phyloP scores from a whole-genome alignment of 2,329 filamentous ascomycete species.

The Arthrobotrys entomopaga region DNA sequence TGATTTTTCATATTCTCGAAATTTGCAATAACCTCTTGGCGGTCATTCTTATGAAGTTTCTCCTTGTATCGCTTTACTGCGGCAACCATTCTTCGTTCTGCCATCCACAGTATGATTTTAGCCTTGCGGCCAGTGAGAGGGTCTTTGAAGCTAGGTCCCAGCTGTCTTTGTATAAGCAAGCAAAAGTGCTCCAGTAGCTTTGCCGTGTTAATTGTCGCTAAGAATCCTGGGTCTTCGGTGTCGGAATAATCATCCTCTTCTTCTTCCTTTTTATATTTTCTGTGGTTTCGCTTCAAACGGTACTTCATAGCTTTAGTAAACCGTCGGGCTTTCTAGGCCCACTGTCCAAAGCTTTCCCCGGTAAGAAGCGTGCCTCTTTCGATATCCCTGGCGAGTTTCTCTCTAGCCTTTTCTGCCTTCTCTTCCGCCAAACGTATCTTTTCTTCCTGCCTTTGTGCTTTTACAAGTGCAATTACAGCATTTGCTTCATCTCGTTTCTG shows the following conservation, averaged over 20 bases:
- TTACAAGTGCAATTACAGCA: conserved; percentile 11
- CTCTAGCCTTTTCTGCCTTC: conserved; percentile 1
- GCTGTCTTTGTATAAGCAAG: not conserved
- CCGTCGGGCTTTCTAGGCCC: conserved; percentile 19
- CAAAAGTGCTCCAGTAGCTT: not conserved
- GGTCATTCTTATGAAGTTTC: conserved; percentile 3
- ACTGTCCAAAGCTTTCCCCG: conserved; percentile 9
- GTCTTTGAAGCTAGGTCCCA: too few species aligned
- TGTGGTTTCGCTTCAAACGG: not conserved
- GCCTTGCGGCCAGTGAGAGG: not conserved
- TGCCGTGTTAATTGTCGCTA: not conserved
- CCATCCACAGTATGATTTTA: not conserved
- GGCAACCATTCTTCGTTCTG: not conserved
- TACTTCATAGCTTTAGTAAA: not conserved
- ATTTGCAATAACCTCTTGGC: not conserved
- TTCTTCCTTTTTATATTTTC: not conserved
- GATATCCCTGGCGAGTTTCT: conserved; percentile 7
- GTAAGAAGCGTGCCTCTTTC: not conserved
- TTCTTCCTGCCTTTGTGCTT: conserved; percentile 5
- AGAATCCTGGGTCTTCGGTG: not conserved
- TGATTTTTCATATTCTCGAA: not conserved
- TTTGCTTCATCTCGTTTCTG: conserved; percentile 5
- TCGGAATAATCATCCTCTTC: not conserved
- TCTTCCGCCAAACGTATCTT: conserved; percentile 7
- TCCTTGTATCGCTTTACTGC: not conserved